A percentile compares a stretch with the other conserved stretches of the same genome.
Conservation (phyloP, 2,329 filamentous ascomycete genomes). For the Ilyonectria mors-panacis region DNA sequence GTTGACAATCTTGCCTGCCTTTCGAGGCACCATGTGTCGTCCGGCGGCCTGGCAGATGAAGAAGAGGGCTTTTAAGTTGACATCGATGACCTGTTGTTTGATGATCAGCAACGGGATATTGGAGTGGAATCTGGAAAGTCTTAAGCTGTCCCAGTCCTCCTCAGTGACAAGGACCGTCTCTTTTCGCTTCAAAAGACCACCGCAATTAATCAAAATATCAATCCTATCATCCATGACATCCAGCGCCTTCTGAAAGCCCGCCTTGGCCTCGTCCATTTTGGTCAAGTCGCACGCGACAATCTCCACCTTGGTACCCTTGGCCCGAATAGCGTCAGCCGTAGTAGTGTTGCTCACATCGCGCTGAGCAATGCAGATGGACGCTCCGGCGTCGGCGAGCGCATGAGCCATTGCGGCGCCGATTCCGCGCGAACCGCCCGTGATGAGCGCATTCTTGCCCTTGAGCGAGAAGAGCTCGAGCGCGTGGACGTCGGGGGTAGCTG, state of each 20-base stretch:
- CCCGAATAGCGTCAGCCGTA: conserved; percentile 20
- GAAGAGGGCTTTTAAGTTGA: conserved; percentile 27
- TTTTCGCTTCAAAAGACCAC: conserved; percentile 21
- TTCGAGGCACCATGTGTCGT: conserved; percentile 23
- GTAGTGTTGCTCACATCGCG: conserved; percentile 18
- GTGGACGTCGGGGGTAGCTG: conserved; percentile 16
- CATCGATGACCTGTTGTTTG: conserved; percentile 20
- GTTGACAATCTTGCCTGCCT: conserved; percentile 31
- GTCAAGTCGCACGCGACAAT: conserved; percentile 20
- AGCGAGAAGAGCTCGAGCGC: conserved; percentile 28
- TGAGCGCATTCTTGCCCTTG: conserved; percentile 26
- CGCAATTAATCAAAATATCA: conserved; percentile 31
- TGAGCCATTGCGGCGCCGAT: conserved; percentile 25
- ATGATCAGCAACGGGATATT: not conserved
- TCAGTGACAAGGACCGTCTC: conserved; percentile 6
- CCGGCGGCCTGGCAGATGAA: conserved; percentile 30
- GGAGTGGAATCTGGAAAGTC: not conserved
- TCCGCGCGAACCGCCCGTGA: conserved; percentile 25
- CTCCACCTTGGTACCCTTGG: conserved; percentile 7
- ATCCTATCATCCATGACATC: conserved; percentile 18
- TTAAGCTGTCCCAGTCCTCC: conserved; percentile 28
- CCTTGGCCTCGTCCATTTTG: conserved; percentile 20
- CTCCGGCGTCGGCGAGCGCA: conserved; percentile 24
- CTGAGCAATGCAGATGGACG: conserved; percentile 25
- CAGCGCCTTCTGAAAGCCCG: conserved; percentile 24